These are phyloP conservation scores for Linnemannia elongata DNA, from an alignment of 192 early-diverging fungal species.

Conservation along the genomic window DNA sequence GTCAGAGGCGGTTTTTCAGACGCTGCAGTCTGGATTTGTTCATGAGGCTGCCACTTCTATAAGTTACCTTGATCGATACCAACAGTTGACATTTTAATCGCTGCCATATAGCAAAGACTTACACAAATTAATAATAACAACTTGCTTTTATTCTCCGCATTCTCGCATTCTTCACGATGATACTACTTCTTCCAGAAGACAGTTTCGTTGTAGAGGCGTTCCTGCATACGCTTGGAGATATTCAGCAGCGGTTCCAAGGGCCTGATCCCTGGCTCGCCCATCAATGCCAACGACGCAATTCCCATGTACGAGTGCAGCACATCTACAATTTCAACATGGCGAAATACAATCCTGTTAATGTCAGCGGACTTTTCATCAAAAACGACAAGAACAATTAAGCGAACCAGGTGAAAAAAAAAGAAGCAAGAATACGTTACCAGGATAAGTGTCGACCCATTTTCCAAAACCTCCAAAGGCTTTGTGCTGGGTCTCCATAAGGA, in stretches of 20 bases:
- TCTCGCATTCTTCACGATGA: background rate
- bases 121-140: background rate
- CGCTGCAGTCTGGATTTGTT: too few species aligned
- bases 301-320: constrained; percentile 90
- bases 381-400: background rate
- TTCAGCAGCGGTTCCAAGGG: constrained; percentile 69
- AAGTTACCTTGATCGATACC: too few species aligned
- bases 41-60: too few species aligned
- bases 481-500: constrained; percentile 72
- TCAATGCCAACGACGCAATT: constrained; percentile 74
- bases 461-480: constrained; percentile 74
- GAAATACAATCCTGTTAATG: too few species aligned
- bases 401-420: background rate
- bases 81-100: too few species aligned
- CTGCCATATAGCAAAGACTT: too few species aligned
- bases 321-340: constrained; percentile 63
- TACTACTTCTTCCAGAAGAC: constrained; percentile 55
- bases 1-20: too few species aligned
- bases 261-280: constrained; percentile 63
- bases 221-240: constrained; percentile 57
- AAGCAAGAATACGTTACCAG: constrained; percentile 62
- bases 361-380: too few species aligned
- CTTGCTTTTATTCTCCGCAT: background rate
- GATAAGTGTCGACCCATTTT: constrained; percentile 66
- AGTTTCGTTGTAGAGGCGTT: constrained; percentile 51